Conservation (phyloP, 2,329 filamentous ascomycete genomes). For the Pestalotiopsis sp. region DNA sequence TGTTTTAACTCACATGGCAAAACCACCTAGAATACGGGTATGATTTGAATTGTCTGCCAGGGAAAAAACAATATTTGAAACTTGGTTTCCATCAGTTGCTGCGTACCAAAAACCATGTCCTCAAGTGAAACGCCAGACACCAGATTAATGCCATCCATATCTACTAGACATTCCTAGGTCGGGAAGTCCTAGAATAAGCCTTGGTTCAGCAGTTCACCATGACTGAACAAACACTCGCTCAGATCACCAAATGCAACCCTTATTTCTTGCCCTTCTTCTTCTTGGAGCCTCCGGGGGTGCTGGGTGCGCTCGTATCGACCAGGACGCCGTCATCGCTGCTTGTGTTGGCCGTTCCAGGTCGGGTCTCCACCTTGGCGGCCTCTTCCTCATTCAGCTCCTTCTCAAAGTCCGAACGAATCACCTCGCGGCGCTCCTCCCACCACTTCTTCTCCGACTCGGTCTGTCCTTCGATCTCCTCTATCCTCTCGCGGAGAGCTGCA, state of each 20-base stretch:
- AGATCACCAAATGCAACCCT: slow-evolving; percentile 9
- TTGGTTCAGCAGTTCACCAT: not conserved
- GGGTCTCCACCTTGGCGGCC: slow-evolving; percentile 36
- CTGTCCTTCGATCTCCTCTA: slow-evolving; percentile 75
- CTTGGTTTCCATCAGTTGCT: not conserved
- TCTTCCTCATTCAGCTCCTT: slow-evolving; percentile 75
- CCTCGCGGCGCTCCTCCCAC: slow-evolving; percentile 83
- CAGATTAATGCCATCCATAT: not conserved
- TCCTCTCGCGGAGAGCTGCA: slow-evolving; percentile 69
- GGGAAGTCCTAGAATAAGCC: too few species aligned
- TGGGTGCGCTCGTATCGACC: slow-evolving; percentile 59
- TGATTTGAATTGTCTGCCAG: not conserved
- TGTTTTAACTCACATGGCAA: not conserved
- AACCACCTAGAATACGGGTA: not conserved
- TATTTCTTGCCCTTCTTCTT: slow-evolving; percentile 68
- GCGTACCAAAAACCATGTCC: not conserved
- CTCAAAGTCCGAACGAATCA: slow-evolving; percentile 76
- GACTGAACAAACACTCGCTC: not conserved
- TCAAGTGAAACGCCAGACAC: slow-evolving; percentile 2
- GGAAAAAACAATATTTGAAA: not conserved
- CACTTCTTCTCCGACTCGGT: slow-evolving; percentile 76
- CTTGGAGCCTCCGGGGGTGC: slow-evolving; percentile 30
- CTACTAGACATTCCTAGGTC: not conserved
- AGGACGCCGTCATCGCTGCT: slow-evolving; percentile 77
- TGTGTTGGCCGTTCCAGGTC: slow-evolving; percentile 24